Evolutionary conservation across 352 stramenopile genomes (phyloP).

Genomic region (Pythium sukuiense): DNA sequence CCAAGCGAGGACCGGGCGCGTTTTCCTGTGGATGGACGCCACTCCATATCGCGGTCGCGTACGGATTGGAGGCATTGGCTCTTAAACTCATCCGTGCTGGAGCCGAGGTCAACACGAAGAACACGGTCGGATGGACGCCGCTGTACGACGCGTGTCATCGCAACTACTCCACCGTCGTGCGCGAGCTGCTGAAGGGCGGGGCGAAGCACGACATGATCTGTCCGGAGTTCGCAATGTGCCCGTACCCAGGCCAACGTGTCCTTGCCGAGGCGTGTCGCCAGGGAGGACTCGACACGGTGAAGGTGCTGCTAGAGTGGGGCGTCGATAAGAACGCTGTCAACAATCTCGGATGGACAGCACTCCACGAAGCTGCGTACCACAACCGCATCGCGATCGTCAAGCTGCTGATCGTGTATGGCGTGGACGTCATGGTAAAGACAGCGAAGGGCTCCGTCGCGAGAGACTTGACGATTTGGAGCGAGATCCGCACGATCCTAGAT

Average conservation of each 20-base stretch:
- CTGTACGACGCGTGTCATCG: slow-evolving; percentile 79
- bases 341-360: slow-evolving; percentile 69
- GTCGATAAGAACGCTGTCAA: slow-evolving; percentile 81
- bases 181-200: slow-evolving; percentile 65
- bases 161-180: slow-evolving; percentile 57
- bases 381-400: slow-evolving; percentile 73
- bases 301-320: slow-evolving; percentile 75
- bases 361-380: slow-evolving; percentile 81
- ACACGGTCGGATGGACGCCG: slow-evolving; percentile 74
- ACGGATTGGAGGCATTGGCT: slow-evolving; percentile 68
- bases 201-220: slow-evolving; percentile 67
- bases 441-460: slow-evolving; percentile 63
- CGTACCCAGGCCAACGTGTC: slow-evolving; percentile 62
- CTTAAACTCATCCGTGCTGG: slow-evolving; percentile 76
- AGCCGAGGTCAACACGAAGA: slow-evolving; percentile 64
- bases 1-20: slow-evolving; percentile 60
- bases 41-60: slow-evolving; percentile 75
- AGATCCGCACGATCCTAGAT: slow-evolving; percentile 78
- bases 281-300: slow-evolving; percentile 60
- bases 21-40: slow-evolving; percentile 82
- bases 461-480: slow-evolving; percentile 79
- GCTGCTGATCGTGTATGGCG: slow-evolving; percentile 75
- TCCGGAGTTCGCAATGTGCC: slow-evolving; percentile 77
- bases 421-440: slow-evolving; percentile 64
- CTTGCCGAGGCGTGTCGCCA: slow-evolving; percentile 73